Conservation (phyloP, 371 early-diverging fungal genomes). For the Vairimorpha apis region DNA sequence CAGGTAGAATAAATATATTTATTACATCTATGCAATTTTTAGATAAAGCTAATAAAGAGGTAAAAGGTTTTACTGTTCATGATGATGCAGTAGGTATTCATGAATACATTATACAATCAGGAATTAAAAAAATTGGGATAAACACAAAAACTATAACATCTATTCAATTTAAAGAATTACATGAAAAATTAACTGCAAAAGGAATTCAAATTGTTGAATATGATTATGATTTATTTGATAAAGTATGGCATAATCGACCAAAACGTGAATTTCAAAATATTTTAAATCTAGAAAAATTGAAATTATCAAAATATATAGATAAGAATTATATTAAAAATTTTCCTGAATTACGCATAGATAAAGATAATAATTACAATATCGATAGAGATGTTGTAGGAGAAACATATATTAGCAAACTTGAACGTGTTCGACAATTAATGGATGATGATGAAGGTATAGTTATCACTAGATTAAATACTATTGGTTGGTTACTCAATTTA, state of each 20-base stretch:
- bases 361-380: slow-evolving; percentile 70
- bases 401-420: slow-evolving; percentile 66
- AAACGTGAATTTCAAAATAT: slow-evolving; percentile 3
- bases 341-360: background rate
- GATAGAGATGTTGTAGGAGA: slow-evolving; percentile 71
- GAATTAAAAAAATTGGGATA: slow-evolving; percentile 45
- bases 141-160: slow-evolving; percentile 46
- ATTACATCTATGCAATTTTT: slow-evolving; percentile 96
- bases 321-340: background rate
- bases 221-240: slow-evolving; percentile 35
- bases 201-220: slow-evolving; percentile 42
- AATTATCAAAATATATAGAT: background rate
- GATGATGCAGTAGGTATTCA: slow-evolving; percentile 66
- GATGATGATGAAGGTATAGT: slow-evolving; percentile 35
- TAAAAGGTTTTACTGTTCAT: slow-evolving; percentile 63
- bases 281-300: slow-evolving; percentile 3
- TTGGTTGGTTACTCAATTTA: slow-evolving; percentile 79
- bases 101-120: slow-evolving; percentile 28
- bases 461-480: slow-evolving; percentile 56
- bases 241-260: slow-evolving; percentile 14
- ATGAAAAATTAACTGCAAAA: slow-evolving; percentile 19
- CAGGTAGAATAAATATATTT: slow-evolving; percentile 69
- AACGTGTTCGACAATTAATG: slow-evolving; percentile 7
- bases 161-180: slow-evolving; percentile 66
- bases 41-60: slow-evolving; percentile 82